Percentiles rank a stretch among this genome's conserved stretches.
Evolutionary conservation across 2,329 filamentous ascomycete genomes (phyloP).

Genomic region (Alternaria sp.): DNA sequence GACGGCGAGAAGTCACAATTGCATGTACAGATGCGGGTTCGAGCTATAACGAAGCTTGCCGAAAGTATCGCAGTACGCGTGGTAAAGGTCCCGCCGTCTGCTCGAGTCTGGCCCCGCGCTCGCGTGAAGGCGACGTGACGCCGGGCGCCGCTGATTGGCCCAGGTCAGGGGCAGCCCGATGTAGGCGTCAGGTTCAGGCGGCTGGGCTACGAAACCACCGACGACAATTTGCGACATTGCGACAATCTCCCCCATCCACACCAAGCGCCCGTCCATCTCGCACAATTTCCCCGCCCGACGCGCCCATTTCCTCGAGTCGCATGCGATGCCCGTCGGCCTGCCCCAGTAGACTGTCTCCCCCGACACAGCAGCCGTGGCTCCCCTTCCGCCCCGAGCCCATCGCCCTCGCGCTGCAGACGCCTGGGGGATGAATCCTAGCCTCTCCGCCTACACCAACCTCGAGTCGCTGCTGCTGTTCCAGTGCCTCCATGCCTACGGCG

Average conservation of each 20-base stretch:
- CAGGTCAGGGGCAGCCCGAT: slow-evolving; percentile 1
- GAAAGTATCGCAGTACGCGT: not conserved
- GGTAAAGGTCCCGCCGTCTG: slow-evolving; percentile 2
- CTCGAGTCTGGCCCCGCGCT: slow-evolving; percentile 12
- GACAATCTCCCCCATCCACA: slow-evolving; percentile 19
- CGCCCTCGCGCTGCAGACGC: slow-evolving; percentile 41
- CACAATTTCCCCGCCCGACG: slow-evolving; percentile 18
- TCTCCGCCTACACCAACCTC: slow-evolving; percentile 78
- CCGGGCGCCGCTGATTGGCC: slow-evolving; percentile 17
- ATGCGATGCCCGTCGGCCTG: slow-evolving; percentile 35
- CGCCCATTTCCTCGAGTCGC: slow-evolving; percentile 22
- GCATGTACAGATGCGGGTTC: not conserved
- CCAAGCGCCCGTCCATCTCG: slow-evolving; percentile 28
- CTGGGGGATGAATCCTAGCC: slow-evolving; percentile 65
- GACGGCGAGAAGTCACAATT: not conserved
- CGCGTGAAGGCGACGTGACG: slow-evolving; percentile 4
- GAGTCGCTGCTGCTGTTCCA: slow-evolving; percentile 88
- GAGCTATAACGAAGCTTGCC: not conserved
- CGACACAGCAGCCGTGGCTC: slow-evolving; percentile 47
- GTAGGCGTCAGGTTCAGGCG: not conserved
- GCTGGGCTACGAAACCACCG: slow-evolving; percentile 15
- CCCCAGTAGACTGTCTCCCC: slow-evolving; percentile 35
- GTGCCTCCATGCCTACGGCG: slow-evolving; percentile 73
- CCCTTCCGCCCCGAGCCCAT: slow-evolving; percentile 37
- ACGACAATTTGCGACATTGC: slow-evolving; percentile 19